A percentile compares a stretch with the other conserved stretches of the same genome.
Evolutionary conservation across 257 asterid species (phyloP).

Genomic region (Fraxinus pennsylvanica): DNA sequence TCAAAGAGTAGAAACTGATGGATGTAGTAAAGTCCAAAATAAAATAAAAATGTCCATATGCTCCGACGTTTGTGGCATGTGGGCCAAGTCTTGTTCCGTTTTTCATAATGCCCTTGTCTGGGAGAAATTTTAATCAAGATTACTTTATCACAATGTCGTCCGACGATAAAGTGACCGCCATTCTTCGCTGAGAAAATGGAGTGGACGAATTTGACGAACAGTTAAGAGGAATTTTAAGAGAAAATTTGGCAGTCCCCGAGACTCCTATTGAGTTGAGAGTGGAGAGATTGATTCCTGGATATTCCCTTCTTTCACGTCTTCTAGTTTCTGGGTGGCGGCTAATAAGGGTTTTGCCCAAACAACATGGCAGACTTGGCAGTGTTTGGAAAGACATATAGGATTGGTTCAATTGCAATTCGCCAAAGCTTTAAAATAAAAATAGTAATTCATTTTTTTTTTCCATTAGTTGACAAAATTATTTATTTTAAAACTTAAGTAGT

Average conservation of each 20-base stretch:
- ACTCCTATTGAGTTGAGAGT: neutral
- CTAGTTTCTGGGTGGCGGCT: neutral
- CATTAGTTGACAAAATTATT: no score
- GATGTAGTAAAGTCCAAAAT: no score
- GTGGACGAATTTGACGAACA: neutral
- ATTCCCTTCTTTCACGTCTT: neutral
- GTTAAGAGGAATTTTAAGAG: neutral
- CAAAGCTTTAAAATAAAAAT: no score
- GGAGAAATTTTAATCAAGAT: no score
- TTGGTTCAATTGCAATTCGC: neutral
- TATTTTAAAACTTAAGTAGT: no score
- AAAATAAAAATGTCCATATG: no score
- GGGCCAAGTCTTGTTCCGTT: no score
- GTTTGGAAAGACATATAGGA: neutral
- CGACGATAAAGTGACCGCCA: constrained; percentile 68
- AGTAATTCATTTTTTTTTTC: no score
- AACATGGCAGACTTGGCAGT: neutral
- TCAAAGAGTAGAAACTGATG: no score
- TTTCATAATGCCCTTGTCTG: no score
- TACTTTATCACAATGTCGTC: constrained; percentile 72
- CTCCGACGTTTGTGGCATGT: no score
- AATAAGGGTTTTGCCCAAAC: neutral
- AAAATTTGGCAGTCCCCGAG: neutral
- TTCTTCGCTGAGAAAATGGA: constrained; percentile 23
- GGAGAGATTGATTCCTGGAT: neutral